Evolutionary conservation across 2,329 filamentous ascomycete genomes (phyloP).

Genomic region (Fusarium fracticaudum): DNA sequence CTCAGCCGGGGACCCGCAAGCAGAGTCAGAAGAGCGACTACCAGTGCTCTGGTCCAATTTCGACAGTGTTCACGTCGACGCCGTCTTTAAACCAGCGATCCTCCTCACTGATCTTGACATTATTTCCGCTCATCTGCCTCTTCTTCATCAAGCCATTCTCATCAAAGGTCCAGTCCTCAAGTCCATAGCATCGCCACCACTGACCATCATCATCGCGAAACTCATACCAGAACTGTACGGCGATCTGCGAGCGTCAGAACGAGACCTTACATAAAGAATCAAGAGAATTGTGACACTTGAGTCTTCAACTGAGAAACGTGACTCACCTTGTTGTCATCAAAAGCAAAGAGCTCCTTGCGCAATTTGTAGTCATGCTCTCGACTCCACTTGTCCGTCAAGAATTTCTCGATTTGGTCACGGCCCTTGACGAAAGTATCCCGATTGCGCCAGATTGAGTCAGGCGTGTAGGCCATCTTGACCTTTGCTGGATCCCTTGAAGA

Average conservation of each 20-base stretch:
- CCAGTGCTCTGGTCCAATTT: constrained; percentile 55
- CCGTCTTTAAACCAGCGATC: constrained; percentile 77
- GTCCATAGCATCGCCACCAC: constrained; percentile 89
- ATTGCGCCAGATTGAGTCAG: constrained; percentile 84
- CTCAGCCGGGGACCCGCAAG: neutral
- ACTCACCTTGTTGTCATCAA: constrained; percentile 69
- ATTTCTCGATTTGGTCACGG: constrained; percentile 71
- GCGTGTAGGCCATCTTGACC: constrained; percentile 78
- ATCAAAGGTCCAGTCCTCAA: constrained; percentile 83
- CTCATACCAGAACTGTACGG: constrained; percentile 93
- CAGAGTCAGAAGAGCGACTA: neutral
- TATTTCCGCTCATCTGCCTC: constrained; percentile 80
- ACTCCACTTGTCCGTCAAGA: constrained; percentile 78
- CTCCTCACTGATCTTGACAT: constrained; percentile 68
- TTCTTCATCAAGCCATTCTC: constrained; percentile 76
- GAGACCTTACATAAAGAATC: fast-evolving
- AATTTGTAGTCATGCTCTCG: constrained; percentile 77
- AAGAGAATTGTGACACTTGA: fast-evolving
- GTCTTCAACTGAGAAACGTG: fast-evolving
- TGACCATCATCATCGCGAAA: constrained; percentile 75
- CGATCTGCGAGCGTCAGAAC: constrained; percentile 61
- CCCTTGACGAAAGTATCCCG: constrained; percentile 75
- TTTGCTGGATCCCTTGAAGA: constrained; percentile 66
- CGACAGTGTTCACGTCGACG: constrained; percentile 73
- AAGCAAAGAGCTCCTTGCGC: constrained; percentile 86